Base-by-base conservation (phyloP, 106 monocot genomes). In the Platanthera zijinensis region DNA sequence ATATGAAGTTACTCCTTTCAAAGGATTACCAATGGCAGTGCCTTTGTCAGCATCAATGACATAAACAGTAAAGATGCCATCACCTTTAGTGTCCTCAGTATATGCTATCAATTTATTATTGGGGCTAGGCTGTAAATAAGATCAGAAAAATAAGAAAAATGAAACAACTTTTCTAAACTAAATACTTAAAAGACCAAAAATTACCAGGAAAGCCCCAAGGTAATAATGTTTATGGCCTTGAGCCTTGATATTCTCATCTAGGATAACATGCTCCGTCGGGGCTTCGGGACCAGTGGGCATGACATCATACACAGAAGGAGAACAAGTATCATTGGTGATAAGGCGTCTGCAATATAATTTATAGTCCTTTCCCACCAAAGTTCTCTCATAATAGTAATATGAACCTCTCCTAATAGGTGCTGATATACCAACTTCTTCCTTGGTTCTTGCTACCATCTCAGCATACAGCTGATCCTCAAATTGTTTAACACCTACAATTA, bases 181-280 rank as follows among this genome's bases (percentile, higher is more conserved):
- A 22, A 72, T 51, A 19, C 10, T 72, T 10, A 72, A 32, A 25
- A 2, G 15, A 21, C 2, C 10, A 39, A 68, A 12, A 67, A 45
- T 18, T 87, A 99, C 97, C 81, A 92, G 78, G 74, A 94, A 94
- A 79, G 89, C 71, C 10, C 86, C 92, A 57, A 99, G 87, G 57
- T 86, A 83, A 75, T 94, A 99, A 63, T 92, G 94, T 69, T 84
- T 83, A 72, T 92, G 83, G 17, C 77, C 85, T 75, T 90, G 81
- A 52, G 99, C 91, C 85, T 90, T 92, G 32, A 92, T 78, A 85
- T 99, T 99, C 84, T 94, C 91, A 81, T 99, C 99, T 18, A 99
- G 80, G 71, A 99, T 99, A 74, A 94, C 75, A 84, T 92, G 99
- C 82, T 99, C 99, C 69, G 78, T 25, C 45, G 89, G 86, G n/a